Evolutionary conservation across 2,329 filamentous ascomycete genomes (phyloP), one percentile per base, ranked within the genome.

Genomic region (Scedosporium apiospermum): DNA sequence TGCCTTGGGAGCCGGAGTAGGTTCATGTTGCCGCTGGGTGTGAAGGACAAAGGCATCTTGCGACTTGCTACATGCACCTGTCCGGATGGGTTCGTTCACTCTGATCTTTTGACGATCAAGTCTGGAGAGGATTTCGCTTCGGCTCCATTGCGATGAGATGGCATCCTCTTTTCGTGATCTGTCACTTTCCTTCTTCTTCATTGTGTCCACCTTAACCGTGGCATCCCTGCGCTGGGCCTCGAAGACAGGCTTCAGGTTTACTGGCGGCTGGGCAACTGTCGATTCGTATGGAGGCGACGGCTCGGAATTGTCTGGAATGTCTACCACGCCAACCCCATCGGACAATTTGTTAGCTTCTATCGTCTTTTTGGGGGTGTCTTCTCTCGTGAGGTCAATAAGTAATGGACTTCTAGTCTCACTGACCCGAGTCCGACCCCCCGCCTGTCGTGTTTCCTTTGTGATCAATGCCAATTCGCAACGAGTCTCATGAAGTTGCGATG

Each of bases 351-450:
- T 27, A 38, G 16, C 55, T 55, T 18, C 18, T 14, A 9, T 27
- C 12, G 12, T 23, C n/a, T 26, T 55, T 23, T 23, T 55, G 16
- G 27, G 26, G 26, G 55, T 10, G 16, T 14, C 9, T 16, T 16
- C 26, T 12, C 7, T n/a, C 55, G 55, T 38, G 14, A 18, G 23
- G 12, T 58, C 55, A 18, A 58, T 18, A 23, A 34, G 34, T 16
- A 26, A 55, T 27, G 60, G 60, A 27, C 49, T 61, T 16, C 60
- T 49, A 34, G 49, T 44, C 34, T 61, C 60, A 34, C 27, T 57
- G n/a, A 61, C 60, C 12, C 26, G 30, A 16, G 49, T 61, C 21
- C 49, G 27, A 34, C 18, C 41, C 27, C 49, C 38, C 9, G n/a
- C 26, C 3, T n/a, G 46, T 18, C 21, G 49, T 9, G 21, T 14